Base-by-base conservation (phyloP, 768 basidiomycete genomes). In the Mycena pura region DNA sequence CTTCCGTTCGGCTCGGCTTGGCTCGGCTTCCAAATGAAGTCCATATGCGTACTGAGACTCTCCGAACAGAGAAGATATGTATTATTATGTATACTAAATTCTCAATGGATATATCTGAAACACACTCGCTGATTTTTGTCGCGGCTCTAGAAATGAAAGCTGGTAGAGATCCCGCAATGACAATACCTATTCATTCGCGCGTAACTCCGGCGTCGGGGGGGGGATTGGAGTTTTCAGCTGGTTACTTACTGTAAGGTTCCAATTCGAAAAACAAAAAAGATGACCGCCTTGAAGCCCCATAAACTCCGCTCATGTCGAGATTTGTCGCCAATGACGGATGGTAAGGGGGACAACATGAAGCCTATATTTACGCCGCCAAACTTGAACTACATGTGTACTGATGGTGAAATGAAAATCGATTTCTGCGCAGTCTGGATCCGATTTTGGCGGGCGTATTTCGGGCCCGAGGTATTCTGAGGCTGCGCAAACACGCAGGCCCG, bases 81-180 rank as follows among this genome's bases (percentile, higher is more conserved):
- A n/a, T n/a, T n/a, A n/a, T n/a, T n/a, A n/a, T n/a, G n/a, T n/a
- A n/a, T n/a, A n/a, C n/a, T n/a, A n/a, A 48, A 34, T 32, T 14
- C 24, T 32, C 29, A 47, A 47, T 47, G 29, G 21, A 47, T 31
- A 47, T 47, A 47, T 47, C 29, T 47, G 45, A 47, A 47, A 47
- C 29, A 29, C 45, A 47, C 45, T 47, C 28, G 28, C 45, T 47
- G 45, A 31, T 47, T 47, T 47, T 47, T 19, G 28, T 47, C 45
- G 29, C 45, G 45, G 45, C 45, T 47, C 28, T 27, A 47, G 45
- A 47, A 47, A 47, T 47, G 45, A 47, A 47, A 47, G 28, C 28
- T 47, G 45, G 27, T 47, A 47, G 45, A 47, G 45, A 48, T 48
- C 31, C 10, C 29, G 47, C 15, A 32, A 48, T 48, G 47, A 48